phyloP scores from a whole-genome alignment of 352 stramenopile species.

The Peronospora belbahrii region DNA sequence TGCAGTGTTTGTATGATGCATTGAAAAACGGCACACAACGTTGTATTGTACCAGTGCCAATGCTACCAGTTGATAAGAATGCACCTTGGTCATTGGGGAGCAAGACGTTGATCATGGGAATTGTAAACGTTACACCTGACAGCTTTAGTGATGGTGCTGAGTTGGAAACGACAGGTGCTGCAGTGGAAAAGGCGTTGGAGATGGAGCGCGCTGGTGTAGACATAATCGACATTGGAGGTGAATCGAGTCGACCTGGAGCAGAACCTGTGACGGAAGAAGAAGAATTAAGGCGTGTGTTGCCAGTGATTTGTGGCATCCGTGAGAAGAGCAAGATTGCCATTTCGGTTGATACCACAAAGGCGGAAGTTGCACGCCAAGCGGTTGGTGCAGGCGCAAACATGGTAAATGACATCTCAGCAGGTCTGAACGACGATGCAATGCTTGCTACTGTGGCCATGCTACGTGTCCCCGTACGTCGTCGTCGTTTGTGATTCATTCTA shows the following conservation, averaged over 20 bases:
- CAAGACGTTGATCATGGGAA: constrained; percentile 94
- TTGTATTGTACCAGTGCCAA: constrained; percentile 36
- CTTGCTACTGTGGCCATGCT: constrained; percentile 77
- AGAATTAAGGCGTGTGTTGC: constrained; percentile 89
- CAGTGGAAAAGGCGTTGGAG: constrained; percentile 78
- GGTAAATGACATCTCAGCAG: constrained; percentile 97
- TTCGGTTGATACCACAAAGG: constrained; percentile 96
- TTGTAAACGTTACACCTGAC: constrained; percentile 98
- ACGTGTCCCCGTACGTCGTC: constrained; percentile 58
- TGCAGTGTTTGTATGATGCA: constrained; percentile 56
- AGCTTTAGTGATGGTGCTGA: constrained; percentile 89
- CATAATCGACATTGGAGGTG: constrained; percentile 97
- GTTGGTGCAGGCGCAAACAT: constrained; percentile 92
- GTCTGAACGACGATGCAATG: constrained; percentile 90
- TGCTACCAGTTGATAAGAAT: constrained; percentile 46
- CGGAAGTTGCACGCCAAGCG: constrained; percentile 82
- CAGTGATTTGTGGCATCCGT: constrained; percentile 90
- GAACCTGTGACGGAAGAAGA: constrained; percentile 78
- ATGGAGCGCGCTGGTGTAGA: constrained; percentile 88
- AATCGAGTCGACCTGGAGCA: constrained; percentile 97
- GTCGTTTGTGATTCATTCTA: neutral
- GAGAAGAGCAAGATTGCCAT: constrained; percentile 73
- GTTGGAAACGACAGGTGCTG: constrained; percentile 33
- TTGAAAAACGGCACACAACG: constrained; percentile 22
- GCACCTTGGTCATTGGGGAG: constrained; percentile 34